Evolutionary conservation across 176 grass and related monocot species (phyloP).

Genomic region (Aegilops bicornis): DNA sequence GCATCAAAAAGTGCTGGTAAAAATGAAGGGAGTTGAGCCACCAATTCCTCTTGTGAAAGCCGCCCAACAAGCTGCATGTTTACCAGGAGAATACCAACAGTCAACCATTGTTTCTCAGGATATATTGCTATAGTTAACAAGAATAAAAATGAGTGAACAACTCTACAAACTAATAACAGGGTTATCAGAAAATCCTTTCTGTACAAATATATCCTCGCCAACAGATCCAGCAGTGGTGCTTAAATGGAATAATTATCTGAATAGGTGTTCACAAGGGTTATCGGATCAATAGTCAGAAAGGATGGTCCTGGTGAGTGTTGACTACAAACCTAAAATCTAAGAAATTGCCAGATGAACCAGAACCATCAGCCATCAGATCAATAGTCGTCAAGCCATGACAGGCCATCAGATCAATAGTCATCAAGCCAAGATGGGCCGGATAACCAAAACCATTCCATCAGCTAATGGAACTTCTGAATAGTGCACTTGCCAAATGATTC

Average conservation of each 20-base stretch:
- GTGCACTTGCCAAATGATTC: neutral
- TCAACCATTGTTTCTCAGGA: neutral
- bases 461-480: constrained; percentile 16
- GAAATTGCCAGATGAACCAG: neutral
- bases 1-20: constrained; percentile 86
- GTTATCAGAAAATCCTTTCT: neutral
- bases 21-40: constrained; percentile 69
- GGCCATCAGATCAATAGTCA: neutral
- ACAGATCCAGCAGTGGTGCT: neutral
- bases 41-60: constrained; percentile 75
- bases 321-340: neutral
- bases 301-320: neutral
- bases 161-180: constrained; percentile 4
- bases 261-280: neutral
- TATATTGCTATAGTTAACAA: constrained; percentile 20
- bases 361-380: constrained; percentile 5
- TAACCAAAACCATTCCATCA: neutral
- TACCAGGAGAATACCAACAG: constrained; percentile 23
- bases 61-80: constrained; percentile 72
- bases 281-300: neutral
- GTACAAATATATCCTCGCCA: neutral
- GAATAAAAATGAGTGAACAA: neutral
- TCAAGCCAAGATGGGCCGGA: neutral
- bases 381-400: neutral
- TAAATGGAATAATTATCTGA: neutral